Percentiles rank a stretch among this genome's conserved stretches.
These are phyloP conservation scores for Rhodotorula sp. DNA, from an alignment of 1,284 basidiomycete genomes.

Conservation along the genomic window DNA sequence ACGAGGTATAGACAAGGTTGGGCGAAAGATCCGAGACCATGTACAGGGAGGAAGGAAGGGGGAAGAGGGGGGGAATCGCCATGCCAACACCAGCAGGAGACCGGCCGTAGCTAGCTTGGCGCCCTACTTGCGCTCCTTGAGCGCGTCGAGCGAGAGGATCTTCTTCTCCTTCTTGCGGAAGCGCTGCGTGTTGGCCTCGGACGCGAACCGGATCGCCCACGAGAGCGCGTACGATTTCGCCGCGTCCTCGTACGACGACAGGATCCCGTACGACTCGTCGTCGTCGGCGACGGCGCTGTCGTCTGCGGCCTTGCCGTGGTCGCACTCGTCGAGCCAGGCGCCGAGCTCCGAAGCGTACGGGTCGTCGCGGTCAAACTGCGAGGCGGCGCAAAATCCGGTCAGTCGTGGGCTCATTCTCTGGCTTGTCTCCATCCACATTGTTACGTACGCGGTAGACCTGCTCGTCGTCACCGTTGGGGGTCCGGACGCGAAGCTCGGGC, in stretches of 20 bases:
- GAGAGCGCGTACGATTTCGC: slow-evolving; percentile 75
- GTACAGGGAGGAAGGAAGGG: no score
- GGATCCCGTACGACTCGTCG: slow-evolving; percentile 43
- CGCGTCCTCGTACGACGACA: slow-evolving; percentile 64
- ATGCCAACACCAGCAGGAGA: no score
- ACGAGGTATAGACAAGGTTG: no score
- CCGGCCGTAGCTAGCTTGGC: no score
- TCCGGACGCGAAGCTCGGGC: slow-evolving; percentile 79
- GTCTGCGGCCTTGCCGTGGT: slow-evolving; percentile 23
- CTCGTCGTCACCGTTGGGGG: slow-evolving; percentile 68
- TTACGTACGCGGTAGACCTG: slow-evolving; percentile 51
- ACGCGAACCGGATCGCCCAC: slow-evolving; percentile 45
- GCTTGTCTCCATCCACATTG: no score
- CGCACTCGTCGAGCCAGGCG: slow-evolving; percentile 42
- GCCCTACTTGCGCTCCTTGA: not conserved
- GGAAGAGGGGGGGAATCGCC: no score
- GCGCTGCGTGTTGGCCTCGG: slow-evolving; percentile 41
- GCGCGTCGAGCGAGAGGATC: not conserved
- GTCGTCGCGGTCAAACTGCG: slow-evolving; percentile 56
- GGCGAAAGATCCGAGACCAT: no score
- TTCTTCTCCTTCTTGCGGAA: slow-evolving; percentile 25
- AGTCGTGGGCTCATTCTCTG: no score
- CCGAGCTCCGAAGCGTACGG: slow-evolving; percentile 35
- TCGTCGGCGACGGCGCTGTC: slow-evolving; percentile 42
- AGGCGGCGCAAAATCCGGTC: slow-evolving; percentile 57